Evolutionary conservation across 257 asterid genomes (phyloP), one percentile per base, ranked within the genome.

Genomic region (Lantana camara): DNA sequence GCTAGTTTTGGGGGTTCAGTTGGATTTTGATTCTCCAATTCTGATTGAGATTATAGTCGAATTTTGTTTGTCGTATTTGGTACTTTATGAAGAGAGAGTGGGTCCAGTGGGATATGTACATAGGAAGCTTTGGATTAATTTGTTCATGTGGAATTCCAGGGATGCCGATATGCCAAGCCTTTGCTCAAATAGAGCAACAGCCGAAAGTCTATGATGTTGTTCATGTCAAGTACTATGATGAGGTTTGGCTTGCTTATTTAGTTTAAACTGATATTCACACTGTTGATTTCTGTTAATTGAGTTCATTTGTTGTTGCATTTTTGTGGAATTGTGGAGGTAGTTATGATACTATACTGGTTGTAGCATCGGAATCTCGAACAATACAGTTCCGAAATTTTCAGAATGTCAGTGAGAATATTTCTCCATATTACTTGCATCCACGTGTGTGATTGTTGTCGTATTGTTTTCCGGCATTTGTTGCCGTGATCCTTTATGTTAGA

Each of bases 161-260:
- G 72, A 88, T 85, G 88, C 91, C 96, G n/a, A 80, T 88, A 16
- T 81, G 83, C 59, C 95, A 88, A 56, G 92, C 96, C 14, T 83
- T 88, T 75, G 88, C 90, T 21, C 91, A 88, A 35, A 79, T 88
- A 57, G 96, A 88, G 72, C 91, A 83, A 77, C 89, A 85, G 71
- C 87, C 90, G 1, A 88, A 75, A 49, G 77, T 82, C 14, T 88
- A 88, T 44, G 96, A 88, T 61, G 91, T 73, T 74, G 92, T 88
- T 69, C 95, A 85, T 58, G 95, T 88, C 62, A 88, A 85, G 81
- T 83, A 85, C 68, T 82, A 70, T 15, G 96, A 88, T 3, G 92
- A 88, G 96, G 96, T 88, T 59, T 49, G 82, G 55, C 42, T n/a
- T 44, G 51, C 1, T 9, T 50, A 29, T 64, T 63, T 41, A 17